Conservation (phyloP, 2,329 filamentous ascomycete species). For the Didymella arachidicola region DNA sequence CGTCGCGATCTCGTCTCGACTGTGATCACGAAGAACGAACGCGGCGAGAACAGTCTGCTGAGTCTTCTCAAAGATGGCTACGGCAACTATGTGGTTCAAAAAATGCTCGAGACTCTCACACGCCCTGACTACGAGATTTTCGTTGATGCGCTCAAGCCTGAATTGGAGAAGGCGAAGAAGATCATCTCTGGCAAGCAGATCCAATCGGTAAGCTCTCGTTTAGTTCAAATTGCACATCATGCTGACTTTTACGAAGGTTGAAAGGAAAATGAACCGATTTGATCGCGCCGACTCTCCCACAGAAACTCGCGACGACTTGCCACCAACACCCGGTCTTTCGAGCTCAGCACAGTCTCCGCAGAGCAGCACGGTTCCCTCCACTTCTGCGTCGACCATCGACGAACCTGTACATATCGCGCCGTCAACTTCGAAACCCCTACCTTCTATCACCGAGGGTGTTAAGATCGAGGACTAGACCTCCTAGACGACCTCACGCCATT, state of each 20-base stretch:
- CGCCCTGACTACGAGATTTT: constrained; percentile 54
- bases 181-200: constrained; percentile 55
- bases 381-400: constrained; percentile 64
- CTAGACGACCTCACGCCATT: constrained; percentile 12
- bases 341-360: constrained; percentile 74
- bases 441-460: constrained; percentile 24
- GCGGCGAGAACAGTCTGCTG: constrained; percentile 74
- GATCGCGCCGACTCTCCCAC: constrained; percentile 44
- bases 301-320: constrained; percentile 41
- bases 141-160: constrained; percentile 53
- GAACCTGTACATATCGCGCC: constrained; percentile 47
- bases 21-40: constrained; percentile 60
- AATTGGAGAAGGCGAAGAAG: constrained; percentile 55
- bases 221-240: background rate
- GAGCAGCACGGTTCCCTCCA: constrained; percentile 71
- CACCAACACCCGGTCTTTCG: constrained; percentile 70
- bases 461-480: constrained; percentile 27
- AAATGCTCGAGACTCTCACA: constrained; percentile 67
- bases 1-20: constrained; percentile 69
- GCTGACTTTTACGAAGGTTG: constrained; percentile 46
- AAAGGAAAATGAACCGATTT: constrained; percentile 59
- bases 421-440: constrained; percentile 22
- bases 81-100: constrained; percentile 97
- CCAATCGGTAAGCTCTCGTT: constrained; percentile 39
- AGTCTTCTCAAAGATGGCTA: constrained; percentile 87